Base-by-base conservation (phyloP, 306 rosid genomes). In the Sindora glabra region DNA sequence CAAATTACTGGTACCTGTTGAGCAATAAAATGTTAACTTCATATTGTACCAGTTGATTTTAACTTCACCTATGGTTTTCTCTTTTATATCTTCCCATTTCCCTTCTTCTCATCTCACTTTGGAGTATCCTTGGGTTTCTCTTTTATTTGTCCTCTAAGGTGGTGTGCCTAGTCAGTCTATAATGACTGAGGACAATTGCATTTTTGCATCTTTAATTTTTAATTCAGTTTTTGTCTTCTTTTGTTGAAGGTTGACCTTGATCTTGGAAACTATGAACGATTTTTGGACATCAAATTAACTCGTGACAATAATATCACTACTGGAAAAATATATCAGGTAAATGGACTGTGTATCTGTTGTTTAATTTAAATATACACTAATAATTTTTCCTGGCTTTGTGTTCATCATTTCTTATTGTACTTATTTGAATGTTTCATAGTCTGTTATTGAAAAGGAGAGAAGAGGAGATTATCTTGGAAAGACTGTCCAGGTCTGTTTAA, bases 201-300 rank as follows among this genome's bases (percentile, higher is more conserved):
- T 38, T 11, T 1, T 37, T 56, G n/a, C n/a, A n/a, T 54, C 41
- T 32, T 16, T 8, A 32, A 26, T 10, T 66, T 67, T 23, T 16
- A 55, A 51, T 56, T 45, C 22, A 15, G 57, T 16, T 44, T 49
- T 56, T 56, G 41, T 22, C 2, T 10, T 8, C 23, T 48, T 59
- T 72, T 34, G 73, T 36, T 69, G 75, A 64, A 89, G 94, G 96
- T 89, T 69, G 96, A 89, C 83, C 94, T 89, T 53, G 96, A 89
- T 71, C 94, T 89, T 12, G 96, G 96, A 62, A 89, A 89, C 71
- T 89, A 89, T 74, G 94, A 89, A 69, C 90, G 95, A 26, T 89
- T 89, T 76, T 62, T 85, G 53, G 96, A 89, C 64, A 56, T 77
- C 56, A 89, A 81, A 45, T 62, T 89, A 53, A 89, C 96, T 48